phyloP scores from a whole-genome alignment of 495 filamentous ascomycete genomes.

The Neurospora intermedia region DNA sequence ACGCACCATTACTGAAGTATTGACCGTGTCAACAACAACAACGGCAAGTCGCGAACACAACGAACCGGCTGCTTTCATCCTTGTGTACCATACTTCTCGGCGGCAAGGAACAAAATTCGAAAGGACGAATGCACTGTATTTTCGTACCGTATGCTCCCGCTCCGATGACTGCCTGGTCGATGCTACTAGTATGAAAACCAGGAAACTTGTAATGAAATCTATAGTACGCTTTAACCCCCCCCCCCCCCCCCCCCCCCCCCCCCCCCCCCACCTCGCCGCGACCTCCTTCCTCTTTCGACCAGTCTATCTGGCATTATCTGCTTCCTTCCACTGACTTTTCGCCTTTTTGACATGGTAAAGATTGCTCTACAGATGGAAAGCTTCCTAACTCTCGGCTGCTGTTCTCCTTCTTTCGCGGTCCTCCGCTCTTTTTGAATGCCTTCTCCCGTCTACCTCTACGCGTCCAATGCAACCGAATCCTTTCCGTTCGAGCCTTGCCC shows the following conservation, averaged over 20 bases:
- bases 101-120: background rate
- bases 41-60: background rate
- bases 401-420: background rate
- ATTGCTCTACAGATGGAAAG: background rate
- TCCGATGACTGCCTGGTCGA: background rate
- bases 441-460: background rate
- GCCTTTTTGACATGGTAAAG: background rate
- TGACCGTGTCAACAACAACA: background rate
- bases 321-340: background rate
- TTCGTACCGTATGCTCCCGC: background rate
- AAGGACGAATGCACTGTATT: background rate
- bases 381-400: background rate
- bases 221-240: background rate
- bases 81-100: background rate
- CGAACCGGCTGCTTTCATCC: too few species aligned
- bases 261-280: background rate
- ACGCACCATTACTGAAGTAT: background rate
- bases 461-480: background rate
- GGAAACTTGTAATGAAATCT: too few species aligned
- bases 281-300: background rate
- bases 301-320: background rate
- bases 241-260: background rate
- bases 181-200: background rate
- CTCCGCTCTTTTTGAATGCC: background rate
- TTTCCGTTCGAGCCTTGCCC: background rate